A percentile compares a stretch with the other conserved stretches of the same genome.
phyloP scores from a whole-genome alignment of 2,329 filamentous ascomycete species.

The Cladosporium halotolerans region DNA sequence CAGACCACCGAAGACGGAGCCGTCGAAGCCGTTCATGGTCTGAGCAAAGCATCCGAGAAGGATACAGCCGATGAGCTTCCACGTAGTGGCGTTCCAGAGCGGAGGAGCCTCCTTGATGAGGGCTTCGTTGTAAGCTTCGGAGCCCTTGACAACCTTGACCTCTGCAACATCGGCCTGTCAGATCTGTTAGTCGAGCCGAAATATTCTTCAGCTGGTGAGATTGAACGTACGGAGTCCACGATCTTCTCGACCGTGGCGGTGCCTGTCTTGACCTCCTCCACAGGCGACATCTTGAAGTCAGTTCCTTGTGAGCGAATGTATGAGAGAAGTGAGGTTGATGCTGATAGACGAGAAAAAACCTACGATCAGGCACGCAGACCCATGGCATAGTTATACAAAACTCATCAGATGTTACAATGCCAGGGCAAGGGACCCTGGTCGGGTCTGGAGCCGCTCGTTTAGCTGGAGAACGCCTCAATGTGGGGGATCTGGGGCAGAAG shows the following conservation, averaged over 20 bases:
- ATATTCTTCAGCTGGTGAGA: neutral
- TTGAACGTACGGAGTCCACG: neutral
- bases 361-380: neutral
- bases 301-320: neutral
- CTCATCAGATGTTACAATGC: neutral
- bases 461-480: constrained; percentile 9
- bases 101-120: constrained; percentile 47
- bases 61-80: constrained; percentile 21
- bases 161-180: constrained; percentile 21
- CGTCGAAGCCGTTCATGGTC: constrained; percentile 50
- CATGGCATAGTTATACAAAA: constrained; percentile 9
- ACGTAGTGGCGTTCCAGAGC: constrained; percentile 15
- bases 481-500: constrained; percentile 6
- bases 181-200: neutral
- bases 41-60: constrained; percentile 36
- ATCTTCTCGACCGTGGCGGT: constrained; percentile 10
- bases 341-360: neutral
- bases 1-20: constrained; percentile 50
- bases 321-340: neutral
- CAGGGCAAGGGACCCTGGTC: constrained; percentile 1
- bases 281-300: constrained; percentile 5
- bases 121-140: constrained; percentile 51
- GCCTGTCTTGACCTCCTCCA: constrained; percentile 4
- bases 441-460: constrained; percentile 10
- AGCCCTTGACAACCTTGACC: constrained; percentile 45